Evolutionary conservation across 805 yeast species (phyloP), one percentile per base, ranked within the genome.

Genomic region (Myxozyma sirexii): DNA sequence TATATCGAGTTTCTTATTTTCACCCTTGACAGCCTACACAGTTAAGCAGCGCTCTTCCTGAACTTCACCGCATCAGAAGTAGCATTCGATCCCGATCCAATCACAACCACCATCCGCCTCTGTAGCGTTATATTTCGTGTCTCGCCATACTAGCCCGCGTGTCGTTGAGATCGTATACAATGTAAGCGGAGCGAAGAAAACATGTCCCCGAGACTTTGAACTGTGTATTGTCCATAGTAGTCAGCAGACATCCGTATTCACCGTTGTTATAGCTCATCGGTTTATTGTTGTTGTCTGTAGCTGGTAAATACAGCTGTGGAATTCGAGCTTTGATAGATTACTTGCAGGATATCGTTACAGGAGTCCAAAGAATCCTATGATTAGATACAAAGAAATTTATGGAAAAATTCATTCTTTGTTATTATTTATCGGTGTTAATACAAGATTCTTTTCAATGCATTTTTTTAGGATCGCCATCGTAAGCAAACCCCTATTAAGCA

Each of bases 121-220:
- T 23, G 69, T 54, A 12, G 57, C 60, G 62, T 69, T 64, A 54
- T 54, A 68, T 23, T 56, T 59, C 38, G 81, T 77, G 58, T 77
- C 80, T n/a, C 17, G 86, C 90, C 53, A 88, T 60, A 0, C 86
- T 81, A 31, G 86, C 75, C 68, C 81, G 77, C 50, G 70, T 71
- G 66, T 79, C 79, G 21, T 85, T 88, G 50, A 85, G 74, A 70
- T 84, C 86, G 59, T 77, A 84, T 47, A 83, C 86, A 41, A 79
- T 76, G 65, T 84, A 84, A 0, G 81, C 82, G 29, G 78, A 70
- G 60, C 80, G 75, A 57, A 84, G 68, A 70, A 84, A n/a, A 80
- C 4, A 80, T 73, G 68, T 83, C 86, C 50, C 88, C 88, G 17
- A 83, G 70, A 6, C 56, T 23, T 52, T 54, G 41, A 66, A 63